Conservation (phyloP, 176 grass and related monocot species). For the Avena sativa region DNA sequence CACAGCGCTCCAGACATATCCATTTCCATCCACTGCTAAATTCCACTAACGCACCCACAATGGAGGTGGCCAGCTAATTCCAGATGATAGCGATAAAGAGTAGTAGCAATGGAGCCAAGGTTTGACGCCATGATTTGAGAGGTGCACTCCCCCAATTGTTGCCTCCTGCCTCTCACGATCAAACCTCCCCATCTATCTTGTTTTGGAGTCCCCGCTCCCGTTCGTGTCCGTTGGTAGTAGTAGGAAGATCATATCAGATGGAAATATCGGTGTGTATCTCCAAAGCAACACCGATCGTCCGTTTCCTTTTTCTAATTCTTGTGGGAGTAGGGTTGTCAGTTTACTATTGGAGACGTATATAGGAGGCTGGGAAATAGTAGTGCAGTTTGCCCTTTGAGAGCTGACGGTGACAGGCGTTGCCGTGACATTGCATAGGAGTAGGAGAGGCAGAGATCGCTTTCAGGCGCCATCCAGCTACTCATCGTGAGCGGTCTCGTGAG, state of each 20-base stretch:
- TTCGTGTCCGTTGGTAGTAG: not conserved
- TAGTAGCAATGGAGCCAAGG: slow-evolving; percentile 36
- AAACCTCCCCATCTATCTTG: not conserved
- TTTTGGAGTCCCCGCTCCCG: not conserved
- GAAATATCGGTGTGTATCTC: not conserved
- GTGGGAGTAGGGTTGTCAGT: slow-evolving; percentile 21
- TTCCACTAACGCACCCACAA: slow-evolving; percentile 20
- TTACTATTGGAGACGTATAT: not conserved
- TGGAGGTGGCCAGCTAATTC: not conserved
- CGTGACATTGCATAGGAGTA: too few relatives aligned
- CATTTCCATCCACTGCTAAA: not conserved
- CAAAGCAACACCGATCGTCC: not conserved
- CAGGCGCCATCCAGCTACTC: too few relatives aligned
- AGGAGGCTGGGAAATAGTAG: not conserved
- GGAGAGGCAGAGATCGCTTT: not conserved
- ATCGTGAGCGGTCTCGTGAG: not conserved
- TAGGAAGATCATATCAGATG: slow-evolving; percentile 5
- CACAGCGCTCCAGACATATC: not conserved
- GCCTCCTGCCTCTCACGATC: not conserved
- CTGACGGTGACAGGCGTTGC: not conserved
- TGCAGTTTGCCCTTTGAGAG: not conserved
- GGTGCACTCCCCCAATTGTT: slow-evolving; percentile 19
- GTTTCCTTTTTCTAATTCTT: not conserved
- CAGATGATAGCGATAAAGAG: slow-evolving; percentile 27
- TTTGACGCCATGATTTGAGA: slow-evolving; percentile 56